Percentiles rank a stretch among this genome's conserved stretches.
phyloP scores from a whole-genome alignment of 108 stramenopile genomes.

The Skeletonema potamos region DNA sequence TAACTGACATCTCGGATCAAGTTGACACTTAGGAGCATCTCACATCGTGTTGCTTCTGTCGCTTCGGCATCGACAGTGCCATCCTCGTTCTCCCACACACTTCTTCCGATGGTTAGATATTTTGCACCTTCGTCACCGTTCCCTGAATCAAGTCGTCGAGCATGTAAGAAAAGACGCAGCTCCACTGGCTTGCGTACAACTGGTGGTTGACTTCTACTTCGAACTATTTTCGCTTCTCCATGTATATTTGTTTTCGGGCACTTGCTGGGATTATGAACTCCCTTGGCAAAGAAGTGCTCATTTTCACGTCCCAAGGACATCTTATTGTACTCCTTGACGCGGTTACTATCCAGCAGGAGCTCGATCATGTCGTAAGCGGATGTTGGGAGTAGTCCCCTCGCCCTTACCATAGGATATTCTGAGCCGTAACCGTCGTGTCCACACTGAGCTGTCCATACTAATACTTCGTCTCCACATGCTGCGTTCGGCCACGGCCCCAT shows the following conservation, averaged over 20 bases:
- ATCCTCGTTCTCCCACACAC: constrained; percentile 51
- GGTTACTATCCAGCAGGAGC: constrained; percentile 39
- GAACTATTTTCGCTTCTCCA: constrained; percentile 43
- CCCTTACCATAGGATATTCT: constrained; percentile 48
- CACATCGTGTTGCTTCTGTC: constrained; percentile 34
- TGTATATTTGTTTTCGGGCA: constrained; percentile 39
- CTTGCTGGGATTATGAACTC: constrained; percentile 18
- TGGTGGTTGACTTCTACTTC: constrained; percentile 38
- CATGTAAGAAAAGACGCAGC: constrained; percentile 36
- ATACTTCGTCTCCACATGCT: constrained; percentile 34
- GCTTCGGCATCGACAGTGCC: constrained; percentile 27
- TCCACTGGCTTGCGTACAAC: constrained; percentile 40
- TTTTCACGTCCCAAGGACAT: constrained; percentile 46
- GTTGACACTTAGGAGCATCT: constrained; percentile 49
- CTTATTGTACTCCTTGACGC: constrained; percentile 45
- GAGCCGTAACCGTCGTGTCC: constrained; percentile 41
- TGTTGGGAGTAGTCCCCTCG: constrained; percentile 36
- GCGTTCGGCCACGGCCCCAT: constrained; percentile 42
- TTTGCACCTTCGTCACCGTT: constrained; percentile 14
- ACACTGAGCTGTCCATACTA: constrained; percentile 42
- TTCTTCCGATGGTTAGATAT: constrained; percentile 43
- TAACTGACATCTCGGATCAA: constrained; percentile 29
- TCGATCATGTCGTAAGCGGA: constrained; percentile 30
- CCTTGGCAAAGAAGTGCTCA: constrained; percentile 39
- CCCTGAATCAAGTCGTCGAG: constrained; percentile 26